Base-by-base conservation (phyloP, 441 rosid genomes). In the Mallotus japonicus region DNA sequence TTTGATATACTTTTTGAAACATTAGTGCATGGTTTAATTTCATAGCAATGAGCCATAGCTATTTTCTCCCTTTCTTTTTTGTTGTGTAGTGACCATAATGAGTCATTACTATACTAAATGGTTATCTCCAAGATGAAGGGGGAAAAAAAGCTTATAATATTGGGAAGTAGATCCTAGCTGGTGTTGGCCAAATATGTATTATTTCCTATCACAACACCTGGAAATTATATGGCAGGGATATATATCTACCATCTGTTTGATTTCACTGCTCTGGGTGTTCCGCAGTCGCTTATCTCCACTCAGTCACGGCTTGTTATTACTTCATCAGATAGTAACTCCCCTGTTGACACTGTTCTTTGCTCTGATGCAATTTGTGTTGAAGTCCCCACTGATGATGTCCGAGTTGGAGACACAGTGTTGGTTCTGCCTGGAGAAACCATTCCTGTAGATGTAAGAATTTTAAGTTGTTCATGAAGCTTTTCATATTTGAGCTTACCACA, bases 371-470 rank as follows among this genome's bases (percentile, higher is more conserved):
- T 95, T 57, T 95, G 90, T 77, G 80, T 85, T 76, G 89, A 85
- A 79, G 95, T 95, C 73, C 87, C 97, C 63, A 88, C 91, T 76
- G 98, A 92, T 86, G 95, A 89, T 75, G 84, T 95, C 73, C 89
- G 93, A 75, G 89, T 88, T 82, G 98, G 99, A 73, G 99, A 91
- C 83, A 80, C 89, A 2, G 79, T 92, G 66, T 81, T 95, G 83
- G 93, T 95, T 77, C 84, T 95, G 75, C 96, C 99, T 73, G 97
- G 96, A 72, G 99, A 95, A 92, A 87, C 92, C 14, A 87, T 95
- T 85, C 97, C 97, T 76, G 85, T 91, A 14, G 96, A 95, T 85
- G 98, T 95, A 86, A 86, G 91, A 77, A 47, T 72, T 79, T 59
- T 13, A 70, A 55, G 46, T 65, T 65, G 44, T 65, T 69, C 71